Evolutionary conservation across 164 flowering plant species (phyloP), one percentile per base, ranked within the genome.

Genomic region (Echeveria elegans): DNA sequence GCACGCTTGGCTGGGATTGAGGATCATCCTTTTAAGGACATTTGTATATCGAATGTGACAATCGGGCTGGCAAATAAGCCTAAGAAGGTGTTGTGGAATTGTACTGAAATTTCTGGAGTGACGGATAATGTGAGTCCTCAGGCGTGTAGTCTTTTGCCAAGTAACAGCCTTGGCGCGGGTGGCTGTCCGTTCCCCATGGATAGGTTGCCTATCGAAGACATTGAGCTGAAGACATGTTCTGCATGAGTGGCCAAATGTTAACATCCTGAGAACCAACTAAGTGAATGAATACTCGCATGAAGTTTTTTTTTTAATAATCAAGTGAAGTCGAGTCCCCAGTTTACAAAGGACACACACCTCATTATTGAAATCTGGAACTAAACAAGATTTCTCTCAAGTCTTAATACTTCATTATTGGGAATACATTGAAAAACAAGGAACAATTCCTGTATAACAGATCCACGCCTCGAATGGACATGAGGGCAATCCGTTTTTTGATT

Each of bases 31-130:
- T 71, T 71, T n/a, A 66, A 40, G 0, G 73, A 63, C 5, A 71
- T 71, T 31, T 71, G 73, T 36, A 71, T 71, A 7, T 66, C 73
- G 12, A 71, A 71, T 66, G 69, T 60, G 15, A 71, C 65, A 8
- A 56, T 66, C 7, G 45, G 12, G 8, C 14, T 71, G 59, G 56
- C 73, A 4, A 24, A 14, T 12, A 58, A 66, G 26, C 24, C 65
- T 5, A 71, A 71, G 43, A 59, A 71, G 37, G 1, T 24, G 11
- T 23, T 48, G 14, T 71, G 73, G 73, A 71, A 45, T 36, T 71
- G 73, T 45, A 71, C 23, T 41, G 34, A 71, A 16, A 28, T 71
- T 58, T 43, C 59, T 4, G 73, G 73, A 63, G 66, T 71, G 7
- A 56, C 66, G 10, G 47, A 65, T 11, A 50, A 50, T 0, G 73